These are phyloP conservation scores for Dendrobium huoshanense DNA, from an alignment of 106 monocot genomes.

Conservation along the genomic window DNA sequence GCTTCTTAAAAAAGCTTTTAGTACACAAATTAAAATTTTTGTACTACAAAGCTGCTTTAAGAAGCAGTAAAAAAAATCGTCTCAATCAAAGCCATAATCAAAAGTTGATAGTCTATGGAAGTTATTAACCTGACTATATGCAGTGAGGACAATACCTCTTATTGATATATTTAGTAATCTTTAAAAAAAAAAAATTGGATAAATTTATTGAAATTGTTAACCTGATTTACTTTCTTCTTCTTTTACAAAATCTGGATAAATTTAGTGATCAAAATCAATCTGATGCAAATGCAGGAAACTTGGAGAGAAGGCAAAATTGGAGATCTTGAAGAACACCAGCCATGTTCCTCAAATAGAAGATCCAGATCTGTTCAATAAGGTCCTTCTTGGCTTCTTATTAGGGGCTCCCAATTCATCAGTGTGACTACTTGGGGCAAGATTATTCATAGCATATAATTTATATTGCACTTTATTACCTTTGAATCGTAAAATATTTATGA, in stretches of 20 bases:
- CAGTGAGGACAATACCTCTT: too few relatives aligned
- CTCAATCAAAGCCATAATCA: too few relatives aligned
- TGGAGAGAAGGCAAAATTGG: slow-evolving; percentile 42
- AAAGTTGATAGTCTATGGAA: too few relatives aligned
- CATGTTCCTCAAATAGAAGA: slow-evolving; percentile 49
- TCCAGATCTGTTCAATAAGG: slow-evolving; percentile 34
- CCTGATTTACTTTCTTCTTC: neutral
- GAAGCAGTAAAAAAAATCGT: too few relatives aligned
- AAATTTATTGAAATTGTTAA: neutral
- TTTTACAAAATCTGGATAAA: neutral
- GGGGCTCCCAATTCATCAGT: neutral
- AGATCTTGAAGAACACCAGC: slow-evolving; percentile 37
- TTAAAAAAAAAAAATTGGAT: neutral
- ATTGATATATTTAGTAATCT: too few relatives aligned
- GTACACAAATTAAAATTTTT: too few relatives aligned
- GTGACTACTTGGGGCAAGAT: neutral
- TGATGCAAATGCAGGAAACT: slow-evolving; percentile 31
- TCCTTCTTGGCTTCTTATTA: slow-evolving; percentile 37
- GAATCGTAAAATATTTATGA: too few relatives aligned
- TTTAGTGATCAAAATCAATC: neutral
- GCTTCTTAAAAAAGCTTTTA: too few relatives aligned
- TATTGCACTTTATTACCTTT: too few relatives aligned
- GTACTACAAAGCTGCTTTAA: too few relatives aligned
- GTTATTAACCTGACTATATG: too few relatives aligned
- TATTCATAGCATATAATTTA: too few relatives aligned